Conservation (phyloP, 2,329 filamentous ascomycete genomes). For the Diaporthe ilicicola region DNA sequence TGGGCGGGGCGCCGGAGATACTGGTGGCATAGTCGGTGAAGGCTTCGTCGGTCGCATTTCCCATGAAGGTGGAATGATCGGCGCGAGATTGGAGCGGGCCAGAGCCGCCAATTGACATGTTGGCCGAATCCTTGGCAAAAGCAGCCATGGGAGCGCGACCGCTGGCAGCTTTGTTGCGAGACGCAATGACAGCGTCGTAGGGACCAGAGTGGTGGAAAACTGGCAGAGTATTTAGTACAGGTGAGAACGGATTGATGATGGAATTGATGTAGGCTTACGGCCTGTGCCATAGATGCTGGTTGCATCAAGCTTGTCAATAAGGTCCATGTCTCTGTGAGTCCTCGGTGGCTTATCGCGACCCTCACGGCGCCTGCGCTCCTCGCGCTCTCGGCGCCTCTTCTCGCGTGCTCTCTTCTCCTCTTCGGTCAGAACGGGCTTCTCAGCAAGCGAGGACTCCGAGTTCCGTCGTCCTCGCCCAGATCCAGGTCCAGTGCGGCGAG, state of each 20-base stretch:
- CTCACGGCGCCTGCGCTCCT: constrained; percentile 59
- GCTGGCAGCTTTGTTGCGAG: constrained; percentile 86
- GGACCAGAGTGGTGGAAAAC: constrained; percentile 98
- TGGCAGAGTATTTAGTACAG: constrained; percentile 45
- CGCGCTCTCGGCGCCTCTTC: constrained; percentile 58
- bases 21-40: constrained; percentile 77
- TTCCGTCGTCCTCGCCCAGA: constrained; percentile 71
- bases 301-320: constrained; percentile 96
- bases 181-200: constrained; percentile 94
- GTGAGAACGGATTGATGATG: background rate
- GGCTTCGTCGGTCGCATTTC: constrained; percentile 80
- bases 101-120: constrained; percentile 89
- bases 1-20: constrained; percentile 34
- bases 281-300: constrained; percentile 95
- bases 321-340: constrained; percentile 71
- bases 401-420: constrained; percentile 63
- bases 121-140: constrained; percentile 90
- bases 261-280: constrained; percentile 63
- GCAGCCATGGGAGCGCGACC: constrained; percentile 93
- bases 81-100: constrained; percentile 84
- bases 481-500: constrained; percentile 45
- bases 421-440: constrained; percentile 65
- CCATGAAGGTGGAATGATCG: constrained; percentile 89
- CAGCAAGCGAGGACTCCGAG: constrained; percentile 77
- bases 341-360: constrained; percentile 57